Evolutionary conservation across 495 filamentous ascomycete genomes (phyloP).

Genomic region (Aspergillus diversus): DNA sequence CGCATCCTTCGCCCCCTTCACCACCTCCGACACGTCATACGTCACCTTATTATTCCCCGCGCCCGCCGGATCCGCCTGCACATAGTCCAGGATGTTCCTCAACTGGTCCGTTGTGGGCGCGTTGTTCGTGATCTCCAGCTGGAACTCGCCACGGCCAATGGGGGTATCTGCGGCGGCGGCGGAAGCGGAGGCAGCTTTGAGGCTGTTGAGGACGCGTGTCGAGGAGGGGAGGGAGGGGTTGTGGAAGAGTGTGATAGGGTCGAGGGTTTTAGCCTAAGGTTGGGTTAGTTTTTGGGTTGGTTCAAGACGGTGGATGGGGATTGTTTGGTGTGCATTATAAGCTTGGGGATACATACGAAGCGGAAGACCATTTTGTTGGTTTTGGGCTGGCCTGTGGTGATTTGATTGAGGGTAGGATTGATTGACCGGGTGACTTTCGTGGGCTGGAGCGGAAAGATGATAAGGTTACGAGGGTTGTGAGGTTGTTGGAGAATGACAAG

Average conservation of each 20-base stretch:
- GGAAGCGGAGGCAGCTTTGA: conserved; percentile 73
- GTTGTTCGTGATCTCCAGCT: conserved; percentile 81
- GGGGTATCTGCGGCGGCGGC: conserved; percentile 43
- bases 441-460: too few relatives aligned
- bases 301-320: neutral
- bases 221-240: conserved; percentile 68
- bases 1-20: conserved; percentile 70
- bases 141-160: conserved; percentile 69
- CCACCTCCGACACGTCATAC: conserved; percentile 52
- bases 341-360: conserved; percentile 36
- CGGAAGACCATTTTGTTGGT: conserved; percentile 44
- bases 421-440: too few relatives aligned
- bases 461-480: neutral
- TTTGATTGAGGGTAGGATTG: neutral
- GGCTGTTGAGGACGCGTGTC: conserved; percentile 64
- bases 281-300: conserved; percentile 13
- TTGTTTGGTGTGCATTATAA: neutral
- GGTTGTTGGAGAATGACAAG: neutral
- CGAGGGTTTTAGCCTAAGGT: conserved; percentile 73
- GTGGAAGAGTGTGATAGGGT: conserved; percentile 97
- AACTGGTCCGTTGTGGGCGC: conserved; percentile 84
- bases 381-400: neutral
- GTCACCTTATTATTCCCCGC: conserved; percentile 30
- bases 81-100: conserved; percentile 83
- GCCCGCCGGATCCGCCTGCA: conserved; percentile 56